Evolutionary conservation across 2,329 filamentous ascomycete genomes (phyloP).

Genomic region (Monosporascus sp.): DNA sequence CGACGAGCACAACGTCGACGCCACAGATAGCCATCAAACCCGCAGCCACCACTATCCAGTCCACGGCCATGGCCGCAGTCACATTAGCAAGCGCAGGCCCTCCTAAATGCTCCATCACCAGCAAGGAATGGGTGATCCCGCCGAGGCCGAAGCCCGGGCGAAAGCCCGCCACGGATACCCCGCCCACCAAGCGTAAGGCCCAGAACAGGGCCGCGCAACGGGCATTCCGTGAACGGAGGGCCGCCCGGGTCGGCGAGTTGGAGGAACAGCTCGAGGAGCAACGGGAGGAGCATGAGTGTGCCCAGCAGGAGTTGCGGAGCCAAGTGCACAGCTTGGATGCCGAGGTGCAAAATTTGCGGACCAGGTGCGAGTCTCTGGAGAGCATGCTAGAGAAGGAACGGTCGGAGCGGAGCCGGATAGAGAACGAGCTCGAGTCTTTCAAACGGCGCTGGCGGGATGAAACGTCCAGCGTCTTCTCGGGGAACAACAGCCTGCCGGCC

Average conservation of each 20-base stretch:
- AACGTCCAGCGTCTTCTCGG: slow-evolving; percentile 17
- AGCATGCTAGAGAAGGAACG: slow-evolving; percentile 57
- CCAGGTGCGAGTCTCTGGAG: slow-evolving; percentile 57
- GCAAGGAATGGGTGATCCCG: slow-evolving; percentile 80
- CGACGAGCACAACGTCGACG: slow-evolving; percentile 4
- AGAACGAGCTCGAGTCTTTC: slow-evolving; percentile 22
- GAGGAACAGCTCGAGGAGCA: slow-evolving; percentile 62
- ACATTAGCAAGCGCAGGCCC: slow-evolving; percentile 35
- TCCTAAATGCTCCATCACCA: slow-evolving; percentile 59
- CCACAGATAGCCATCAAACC: slow-evolving; percentile 24
- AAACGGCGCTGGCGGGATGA: slow-evolving; percentile 19
- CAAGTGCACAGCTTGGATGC: slow-evolving; percentile 55
- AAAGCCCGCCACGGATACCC: slow-evolving; percentile 90
- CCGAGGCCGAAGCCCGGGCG: slow-evolving; percentile 83
- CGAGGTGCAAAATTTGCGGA: slow-evolving; percentile 61
- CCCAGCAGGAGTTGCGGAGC: slow-evolving; percentile 52
- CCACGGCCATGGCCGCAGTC: slow-evolving; percentile 42
- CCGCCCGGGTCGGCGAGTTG: slow-evolving; percentile 73
- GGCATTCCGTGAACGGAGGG: slow-evolving; percentile 81
- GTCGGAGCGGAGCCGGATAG: slow-evolving; percentile 35
- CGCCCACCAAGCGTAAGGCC: slow-evolving; percentile 86
- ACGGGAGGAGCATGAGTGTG: slow-evolving; percentile 50
- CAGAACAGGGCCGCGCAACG: slow-evolving; percentile 92
- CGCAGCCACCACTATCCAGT: slow-evolving; percentile 6
- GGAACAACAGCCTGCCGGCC: slow-evolving; percentile 20